Base-by-base conservation (phyloP, 805 yeast species). In the Ogataea paradorogensis region DNA sequence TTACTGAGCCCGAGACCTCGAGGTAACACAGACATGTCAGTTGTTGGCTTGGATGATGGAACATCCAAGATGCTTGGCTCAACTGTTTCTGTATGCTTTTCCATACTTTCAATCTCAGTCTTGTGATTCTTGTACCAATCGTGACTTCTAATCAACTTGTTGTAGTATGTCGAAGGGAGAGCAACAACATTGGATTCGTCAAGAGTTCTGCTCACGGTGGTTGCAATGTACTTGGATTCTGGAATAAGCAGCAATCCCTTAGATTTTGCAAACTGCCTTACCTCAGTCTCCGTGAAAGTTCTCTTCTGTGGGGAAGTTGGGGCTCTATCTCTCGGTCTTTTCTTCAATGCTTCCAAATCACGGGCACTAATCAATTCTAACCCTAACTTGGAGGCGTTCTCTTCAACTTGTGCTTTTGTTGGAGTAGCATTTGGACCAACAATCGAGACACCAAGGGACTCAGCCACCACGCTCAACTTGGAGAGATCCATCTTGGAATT, bases 101-200 rank as follows among this genome's bases (percentile, higher is more conserved):
- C 39, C 29, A 21, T 18, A 5, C 40, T 40, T 2, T 45, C 40
- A 20, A 35, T 28, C 5, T 34, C 37, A n/a, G 37, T 34, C 18
- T 34, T 35, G 20, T 40, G 24, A 29, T 42, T 53, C 22, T 62
- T 62, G 47, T 49, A 56, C 55, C 59, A 59, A 21, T 53, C 62
- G 42, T 64, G 69, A 38, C 67, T 69, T 40, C 73, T 70, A 21
- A 74, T 56, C 45, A 84, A 61, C 54, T 76, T 76, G 47, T 74
- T 73, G 60, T 80, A 84, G 55, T 82, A 82, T 2, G 80, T 69
- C 5, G 72, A 65, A 5, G 91, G 89, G 24, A 84, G 55, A 8
- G 81, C 79, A 43, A 80, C 81, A 24, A 82, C 80, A 45, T 76
- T 74, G 4, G 66, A 60, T 9, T 69, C 59, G 48, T 81, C 85